These are phyloP conservation scores for Magnusiomyces starmeri DNA, from an alignment of 1,139 yeast genomes.

Conservation along the genomic window DNA sequence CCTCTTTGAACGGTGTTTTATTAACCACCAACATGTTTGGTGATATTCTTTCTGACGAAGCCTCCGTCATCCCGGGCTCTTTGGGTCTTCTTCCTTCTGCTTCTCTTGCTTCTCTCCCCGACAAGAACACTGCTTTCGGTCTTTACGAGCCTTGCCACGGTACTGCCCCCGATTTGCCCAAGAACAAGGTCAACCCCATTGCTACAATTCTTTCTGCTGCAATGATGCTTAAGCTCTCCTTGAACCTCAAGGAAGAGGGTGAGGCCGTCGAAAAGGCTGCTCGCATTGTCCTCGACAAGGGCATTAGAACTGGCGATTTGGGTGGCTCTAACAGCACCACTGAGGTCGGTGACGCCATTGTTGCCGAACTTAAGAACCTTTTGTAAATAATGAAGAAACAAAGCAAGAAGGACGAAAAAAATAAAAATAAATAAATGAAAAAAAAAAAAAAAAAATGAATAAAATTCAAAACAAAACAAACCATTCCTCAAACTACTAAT, in stretches of 20 bases:
- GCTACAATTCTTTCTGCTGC: constrained; percentile 95
- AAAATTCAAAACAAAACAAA: too few species aligned
- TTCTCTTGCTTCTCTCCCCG: constrained; percentile 90
- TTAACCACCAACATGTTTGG: constrained; percentile 97
- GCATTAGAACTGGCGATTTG: constrained; percentile 85
- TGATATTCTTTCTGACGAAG: constrained; percentile 95
- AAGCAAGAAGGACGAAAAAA: too few species aligned
- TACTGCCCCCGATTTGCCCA: constrained; percentile 89
- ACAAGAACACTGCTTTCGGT: constrained; percentile 88
- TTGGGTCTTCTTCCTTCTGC: constrained; percentile 94
- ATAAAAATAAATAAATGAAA: too few species aligned
- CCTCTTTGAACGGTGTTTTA: constrained; percentile 81
- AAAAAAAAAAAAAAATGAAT: too few species aligned
- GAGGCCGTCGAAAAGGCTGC: constrained; percentile 88
- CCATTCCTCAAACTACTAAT: too few species aligned
- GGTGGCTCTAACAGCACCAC: constrained; percentile 71
- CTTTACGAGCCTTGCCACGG: constrained; percentile 98
- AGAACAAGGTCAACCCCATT: constrained; percentile 85
- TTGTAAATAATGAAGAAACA: too few species aligned
- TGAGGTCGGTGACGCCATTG: constrained; percentile 93
- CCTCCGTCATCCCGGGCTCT: constrained; percentile 95
- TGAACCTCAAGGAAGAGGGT: constrained; percentile 77
- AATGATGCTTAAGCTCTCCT: constrained; percentile 89
- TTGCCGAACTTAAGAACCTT: constrained; percentile 57
- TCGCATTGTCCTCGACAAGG: constrained; percentile 67